Evolutionary conservation across 257 asterid species (phyloP), one percentile per base, ranked within the genome.

Genomic region (Verbascum thapsus): DNA sequence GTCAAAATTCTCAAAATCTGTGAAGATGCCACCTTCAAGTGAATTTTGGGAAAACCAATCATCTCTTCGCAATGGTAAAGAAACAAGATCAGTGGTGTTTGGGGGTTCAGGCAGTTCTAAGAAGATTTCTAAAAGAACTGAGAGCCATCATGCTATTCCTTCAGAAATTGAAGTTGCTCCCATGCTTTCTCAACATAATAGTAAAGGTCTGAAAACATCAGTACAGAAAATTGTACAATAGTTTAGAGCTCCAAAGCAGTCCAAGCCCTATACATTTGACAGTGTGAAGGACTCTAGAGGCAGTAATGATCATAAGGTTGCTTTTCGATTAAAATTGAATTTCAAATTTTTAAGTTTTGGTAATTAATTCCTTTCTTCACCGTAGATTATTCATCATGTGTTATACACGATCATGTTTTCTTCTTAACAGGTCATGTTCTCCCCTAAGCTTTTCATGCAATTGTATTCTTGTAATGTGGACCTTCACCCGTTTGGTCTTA

Each of bases 401-500:
- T 53, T 64, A 13, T 19, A 11, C 63, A 48, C 26, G 9, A 8
- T 50, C 63, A 37, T 64, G 22, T 61, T 53, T 45, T 70, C 53
- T 10, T 63, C 54, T 57, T 72, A 32, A 54, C 74, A 82, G 88
- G 74, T 47, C 26, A 44, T 68, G 43, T 76, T 82, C 62, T 58
- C 84, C 37, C 59, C 63, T 10, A 74, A 78, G 77, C 73, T 82
- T 42, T 82, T 82, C 77, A 66, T 64, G 71, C 83, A 82, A 51
- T 72, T 82, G 67, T 82, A 78, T 61, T 71, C 78, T 23, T 61
- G 66, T 49, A 66, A 58, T 30, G 47, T 70, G 74, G 75, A 63
- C 49, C 67, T 76, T 56, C 81, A 65, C 26, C 88, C 88, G 0
- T 82, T 78, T 82, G 85, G 88, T 66, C 85, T 82, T 64, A 66